Base-by-base conservation (phyloP, 192 early-diverging fungal genomes). In the Phycomyces nitens region DNA sequence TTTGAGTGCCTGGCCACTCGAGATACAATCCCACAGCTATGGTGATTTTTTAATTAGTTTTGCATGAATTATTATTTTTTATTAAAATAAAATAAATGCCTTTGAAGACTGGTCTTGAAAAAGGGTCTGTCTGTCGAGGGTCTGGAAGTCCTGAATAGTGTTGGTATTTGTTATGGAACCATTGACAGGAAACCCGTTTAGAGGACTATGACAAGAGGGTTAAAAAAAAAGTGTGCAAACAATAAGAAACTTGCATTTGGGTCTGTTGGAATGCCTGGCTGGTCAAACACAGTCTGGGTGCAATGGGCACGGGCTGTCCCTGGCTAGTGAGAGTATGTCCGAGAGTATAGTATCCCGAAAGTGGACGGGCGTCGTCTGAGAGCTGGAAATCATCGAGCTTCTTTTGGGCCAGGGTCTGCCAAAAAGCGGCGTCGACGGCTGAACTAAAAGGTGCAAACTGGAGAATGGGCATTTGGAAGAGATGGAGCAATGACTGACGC, bases 61-160 rank as follows among this genome's bases (percentile, higher is more conserved):
- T 59, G 62, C 11, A 26, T 53, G 54, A 7, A 60, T 51, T 0
- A n/a, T 69, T 73, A 38, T 64, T 58, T 7, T 49, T 59, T 14
- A 56, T 20, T 38, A 39, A 47, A 29, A 42, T 54, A 56, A 54
- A 5, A 14, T 7, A 14, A 23, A 62, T 73, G 91, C 88, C 75
- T 88, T 74, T 60, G 82, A 77, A 6, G 86, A 78, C 1, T 72
- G 65, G 12, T 66, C 55, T 57, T 78, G 75, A 64, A 97, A 84
- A 16, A 92, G 68, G 22, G 75, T 80, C 20, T 73, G 69, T 69
- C 93, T 96, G 74, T 97, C 93, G 34, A 85, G 54, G 43, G 60
- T 63, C 66, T 90, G 92, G 69, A 97, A 99, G 49, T 94, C 93
- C 64, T 97, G 94, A 6, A 97, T 78, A 0, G 97, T 97, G 72